These are phyloP conservation scores for Phialocephala subalpina DNA, from an alignment of 2,329 filamentous ascomycete genomes.

Conservation along the genomic window DNA sequence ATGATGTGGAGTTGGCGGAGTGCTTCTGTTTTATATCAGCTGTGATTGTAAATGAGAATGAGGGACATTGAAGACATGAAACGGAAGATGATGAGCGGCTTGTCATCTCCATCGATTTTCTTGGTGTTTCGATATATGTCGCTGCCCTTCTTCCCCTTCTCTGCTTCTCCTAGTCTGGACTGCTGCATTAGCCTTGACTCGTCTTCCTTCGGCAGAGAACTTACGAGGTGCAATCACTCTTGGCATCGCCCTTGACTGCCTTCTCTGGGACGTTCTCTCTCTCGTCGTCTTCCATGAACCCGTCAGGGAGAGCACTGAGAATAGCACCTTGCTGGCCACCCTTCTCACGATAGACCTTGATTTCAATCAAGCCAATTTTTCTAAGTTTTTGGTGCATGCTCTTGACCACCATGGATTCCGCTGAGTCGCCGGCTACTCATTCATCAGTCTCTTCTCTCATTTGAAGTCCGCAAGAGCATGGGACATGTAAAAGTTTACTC, in stretches of 20 bases:
- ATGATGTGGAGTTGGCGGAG: constrained; percentile 32
- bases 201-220: not conserved
- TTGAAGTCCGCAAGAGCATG: not conserved
- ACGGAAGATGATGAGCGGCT: constrained; percentile 27
- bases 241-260: constrained; percentile 30
- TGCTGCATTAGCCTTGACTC: constrained; percentile 1
- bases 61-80: no score
- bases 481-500: constrained; percentile 7
- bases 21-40: constrained; percentile 28
- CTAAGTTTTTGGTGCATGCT: constrained; percentile 11
- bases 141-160: constrained; percentile 6
- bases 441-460: not conserved
- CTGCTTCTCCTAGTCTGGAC: constrained; percentile 5
- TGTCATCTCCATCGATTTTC: constrained; percentile 34
- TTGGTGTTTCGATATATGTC: not conserved
- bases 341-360: constrained; percentile 25
- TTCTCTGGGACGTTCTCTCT: constrained; percentile 27
- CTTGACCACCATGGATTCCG: not conserved
- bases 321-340: constrained; percentile 22
- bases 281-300: constrained; percentile 4
- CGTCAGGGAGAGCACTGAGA: not conserved
- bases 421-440: constrained; percentile 2
- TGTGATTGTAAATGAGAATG: not conserved
- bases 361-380: constrained; percentile 25
- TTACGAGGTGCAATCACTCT: constrained; percentile 32